Evolutionary conservation across 768 basidiomycete genomes (phyloP), one percentile per base, ranked within the genome.

Genomic region (Termitomyces sp.): DNA sequence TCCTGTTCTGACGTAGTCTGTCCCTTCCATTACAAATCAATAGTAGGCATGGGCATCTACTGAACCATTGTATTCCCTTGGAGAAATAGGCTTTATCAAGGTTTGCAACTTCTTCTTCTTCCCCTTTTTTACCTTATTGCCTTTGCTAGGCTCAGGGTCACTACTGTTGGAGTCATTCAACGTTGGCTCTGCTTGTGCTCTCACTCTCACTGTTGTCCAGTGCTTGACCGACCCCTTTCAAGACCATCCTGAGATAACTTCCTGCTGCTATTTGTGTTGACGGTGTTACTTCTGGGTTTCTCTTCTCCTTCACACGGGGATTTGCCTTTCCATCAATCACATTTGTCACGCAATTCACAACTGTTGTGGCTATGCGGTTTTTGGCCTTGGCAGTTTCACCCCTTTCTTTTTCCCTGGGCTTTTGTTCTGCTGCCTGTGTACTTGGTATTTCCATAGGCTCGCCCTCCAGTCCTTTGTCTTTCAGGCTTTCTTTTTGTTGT

Each of bases 51-150:
- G 52, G 0, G 63, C 54, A 48, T 66, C 60, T 0, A 63, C 53
- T 5, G 53, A 23, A 3, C 71, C 71, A 51, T 68, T 59, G 52
- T 70, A 72, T 7, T 50, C 38, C 5, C 58, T 55, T 0, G 68
- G 70, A 0, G 62, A 56, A 0, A 66, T 33, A 0, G 50, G 31
- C 7, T 52, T 42, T 7, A 52, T 35, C 33, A 48, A 16, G 27
- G 16, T 45, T 1, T 11, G 27, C 0, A 4, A 22, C 12, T 12
- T 41, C 40, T 22, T 41, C 5, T 22, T 41, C 3, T 13, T 41
- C 1, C 11, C 2, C 1, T 5, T 22, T 3, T 20, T 41, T 2
- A 3, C 5, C 40, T 13, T 5, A 1, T 2, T 22, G 5, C 7
- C 2, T 1, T 5, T 11, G 3, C 5, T 4, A 11, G 20, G 20